These are phyloP conservation scores for Ettlia oleoabundans DNA, from an alignment of 139 green algal genomes.

Conservation along the genomic window DNA sequence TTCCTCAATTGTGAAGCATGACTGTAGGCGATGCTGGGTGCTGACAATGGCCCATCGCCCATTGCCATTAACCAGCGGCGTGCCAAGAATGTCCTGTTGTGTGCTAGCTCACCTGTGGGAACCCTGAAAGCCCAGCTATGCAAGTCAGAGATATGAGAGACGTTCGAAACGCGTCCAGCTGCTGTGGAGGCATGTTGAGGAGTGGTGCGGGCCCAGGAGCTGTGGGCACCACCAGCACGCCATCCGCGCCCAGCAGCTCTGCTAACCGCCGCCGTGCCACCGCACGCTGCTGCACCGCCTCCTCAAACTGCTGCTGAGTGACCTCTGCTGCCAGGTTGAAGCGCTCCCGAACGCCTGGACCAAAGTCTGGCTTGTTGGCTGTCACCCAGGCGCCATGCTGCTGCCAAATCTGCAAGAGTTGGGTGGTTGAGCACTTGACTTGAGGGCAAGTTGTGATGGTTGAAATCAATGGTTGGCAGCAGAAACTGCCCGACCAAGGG, in stretches of 20 bases:
- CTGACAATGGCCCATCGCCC: too few relatives aligned
- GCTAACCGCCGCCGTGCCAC: constrained; percentile 61
- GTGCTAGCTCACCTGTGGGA: constrained; percentile 79
- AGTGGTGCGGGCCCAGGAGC: constrained; percentile 76
- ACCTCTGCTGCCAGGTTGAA: constrained; percentile 78
- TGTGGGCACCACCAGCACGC: constrained; percentile 76
- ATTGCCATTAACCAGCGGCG: too few relatives aligned
- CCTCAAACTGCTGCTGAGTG: constrained; percentile 54
- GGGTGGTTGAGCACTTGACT: too few relatives aligned
- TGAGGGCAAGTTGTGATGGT: background rate
- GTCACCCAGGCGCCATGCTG: constrained; percentile 79
- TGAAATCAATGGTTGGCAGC: background rate
- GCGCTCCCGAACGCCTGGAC: constrained; percentile 79
- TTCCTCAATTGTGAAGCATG: too few relatives aligned
- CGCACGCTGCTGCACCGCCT: constrained; percentile 2
- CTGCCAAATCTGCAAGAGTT: constrained; percentile 83
- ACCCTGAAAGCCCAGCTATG: constrained; percentile 78
- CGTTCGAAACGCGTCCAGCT: constrained; percentile 73
- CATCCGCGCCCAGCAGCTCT: constrained; percentile 64
- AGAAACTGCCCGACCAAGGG: background rate
- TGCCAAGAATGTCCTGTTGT: background rate
- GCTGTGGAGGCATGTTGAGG: constrained; percentile 44
- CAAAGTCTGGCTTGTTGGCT: constrained; percentile 69
- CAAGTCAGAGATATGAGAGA: constrained; percentile 76
- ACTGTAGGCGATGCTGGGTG: too few relatives aligned